Conservation (phyloP, 1,284 basidiomycete genomes). For the Takashimella koratensis region DNA sequence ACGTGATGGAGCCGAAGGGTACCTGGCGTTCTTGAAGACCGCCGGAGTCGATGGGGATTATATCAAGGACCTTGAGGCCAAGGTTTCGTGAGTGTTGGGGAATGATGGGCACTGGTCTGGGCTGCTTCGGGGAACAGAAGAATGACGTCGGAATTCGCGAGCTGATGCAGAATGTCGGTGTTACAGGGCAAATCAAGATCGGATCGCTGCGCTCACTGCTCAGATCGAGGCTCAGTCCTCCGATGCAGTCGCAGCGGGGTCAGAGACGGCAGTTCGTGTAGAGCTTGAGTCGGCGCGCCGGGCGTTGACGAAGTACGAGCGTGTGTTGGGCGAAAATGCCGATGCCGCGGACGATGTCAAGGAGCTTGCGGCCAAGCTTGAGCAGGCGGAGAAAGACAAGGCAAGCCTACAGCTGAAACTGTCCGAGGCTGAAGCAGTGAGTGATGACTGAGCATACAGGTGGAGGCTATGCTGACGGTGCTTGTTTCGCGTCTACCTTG, state of each 20-base stretch:
- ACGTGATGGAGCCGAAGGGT: conserved; percentile 63
- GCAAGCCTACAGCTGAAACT: conserved; percentile 54
- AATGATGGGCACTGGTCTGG: too few species aligned
- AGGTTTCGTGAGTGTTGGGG: conserved; percentile 56
- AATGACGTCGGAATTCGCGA: too few species aligned
- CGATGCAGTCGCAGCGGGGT: conserved; percentile 16
- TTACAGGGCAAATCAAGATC: conserved; percentile 17
- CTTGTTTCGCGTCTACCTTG: too few species aligned
- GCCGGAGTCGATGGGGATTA: conserved; percentile 60
- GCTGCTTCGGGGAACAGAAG: too few species aligned
- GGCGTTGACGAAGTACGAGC: conserved; percentile 59
- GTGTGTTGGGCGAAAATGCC: conserved; percentile 60
- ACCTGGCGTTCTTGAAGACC: conserved; percentile 68
- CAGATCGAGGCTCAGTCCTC: conserved; percentile 17
- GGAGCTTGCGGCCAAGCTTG: conserved; percentile 57
- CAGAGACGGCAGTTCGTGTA: conserved; percentile 14
- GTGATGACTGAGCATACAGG: conserved; percentile 21
- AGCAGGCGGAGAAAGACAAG: conserved; percentile 62
- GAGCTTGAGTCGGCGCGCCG: conserved; percentile 42
- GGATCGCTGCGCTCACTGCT: conserved; percentile 24
- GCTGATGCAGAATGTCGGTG: too few species aligned
- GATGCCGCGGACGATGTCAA: conserved; percentile 53
- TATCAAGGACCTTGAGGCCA: conserved; percentile 60
- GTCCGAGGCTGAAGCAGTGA: conserved; percentile 50
- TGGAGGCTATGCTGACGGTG: too few species aligned